Conservation (phyloP, 1,284 basidiomycete species). For the Rhodotorula sp. region DNA sequence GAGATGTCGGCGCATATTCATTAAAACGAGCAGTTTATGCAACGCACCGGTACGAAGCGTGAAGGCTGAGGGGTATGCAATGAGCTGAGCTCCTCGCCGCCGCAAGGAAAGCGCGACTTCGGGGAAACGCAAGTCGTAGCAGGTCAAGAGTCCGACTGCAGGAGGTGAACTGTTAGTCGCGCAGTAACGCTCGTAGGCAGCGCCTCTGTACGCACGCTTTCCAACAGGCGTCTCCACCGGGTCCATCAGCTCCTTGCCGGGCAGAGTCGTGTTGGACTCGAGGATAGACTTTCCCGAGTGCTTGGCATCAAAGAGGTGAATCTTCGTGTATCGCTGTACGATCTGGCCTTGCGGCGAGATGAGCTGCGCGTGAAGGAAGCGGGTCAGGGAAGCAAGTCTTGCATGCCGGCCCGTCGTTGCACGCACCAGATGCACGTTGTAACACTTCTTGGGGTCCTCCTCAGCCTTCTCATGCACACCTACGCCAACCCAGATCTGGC, state of each 20-base stretch:
- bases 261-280: constrained; percentile 49
- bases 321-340: constrained; percentile 51
- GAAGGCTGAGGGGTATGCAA: constrained; percentile 56
- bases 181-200: background rate
- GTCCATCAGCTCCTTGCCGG: constrained; percentile 48
- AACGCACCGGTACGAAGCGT: constrained; percentile 51
- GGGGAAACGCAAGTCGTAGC: constrained; percentile 57
- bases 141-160: constrained; percentile 53
- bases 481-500: constrained; percentile 50
- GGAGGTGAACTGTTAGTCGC: background rate
- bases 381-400: constrained; percentile 4
- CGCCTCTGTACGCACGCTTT: constrained; percentile 32
- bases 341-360: constrained; percentile 51
- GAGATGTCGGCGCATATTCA: background rate
- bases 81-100: constrained; percentile 52
- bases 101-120: constrained; percentile 52
- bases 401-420: too few relatives aligned
- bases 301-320: constrained; percentile 57
- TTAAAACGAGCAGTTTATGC: background rate
- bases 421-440: constrained; percentile 30
- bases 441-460: constrained; percentile 10
- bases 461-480: constrained; percentile 54
- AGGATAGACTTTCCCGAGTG: constrained; percentile 47
- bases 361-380: constrained; percentile 48
- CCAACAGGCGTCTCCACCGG: constrained; percentile 49